Conservation (phyloP, 768 basidiomycete genomes). For the Lepiota venenata region DNA sequence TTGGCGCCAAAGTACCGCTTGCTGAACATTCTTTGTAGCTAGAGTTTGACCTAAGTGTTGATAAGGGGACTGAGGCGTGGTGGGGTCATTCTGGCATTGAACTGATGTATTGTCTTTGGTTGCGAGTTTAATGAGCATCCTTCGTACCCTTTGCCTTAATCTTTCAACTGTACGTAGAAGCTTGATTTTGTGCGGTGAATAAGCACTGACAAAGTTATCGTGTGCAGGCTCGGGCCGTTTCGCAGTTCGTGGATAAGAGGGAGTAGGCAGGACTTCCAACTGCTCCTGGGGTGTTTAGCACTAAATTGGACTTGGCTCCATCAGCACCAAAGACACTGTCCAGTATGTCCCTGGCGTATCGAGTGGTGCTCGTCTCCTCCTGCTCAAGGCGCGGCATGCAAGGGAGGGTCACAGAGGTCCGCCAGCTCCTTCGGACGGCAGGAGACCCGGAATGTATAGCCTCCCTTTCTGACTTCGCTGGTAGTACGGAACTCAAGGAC, state of each 20-base stretch:
- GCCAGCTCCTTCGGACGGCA: constrained; percentile 2
- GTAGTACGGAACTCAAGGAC: constrained; percentile 12
- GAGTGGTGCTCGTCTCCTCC: constrained; percentile 3
- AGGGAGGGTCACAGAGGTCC: background rate
- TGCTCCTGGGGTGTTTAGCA: background rate
- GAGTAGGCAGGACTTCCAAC: background rate
- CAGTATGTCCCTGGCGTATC: constrained; percentile 7
- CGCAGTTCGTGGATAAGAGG: background rate
- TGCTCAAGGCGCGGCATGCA: background rate
- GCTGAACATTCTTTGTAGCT: too few species aligned
- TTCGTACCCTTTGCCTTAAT: background rate
- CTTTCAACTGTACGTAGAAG: background rate
- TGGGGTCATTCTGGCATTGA: too few species aligned
- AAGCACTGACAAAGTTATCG: background rate
- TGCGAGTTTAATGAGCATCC: background rate
- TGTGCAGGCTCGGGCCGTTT: too few species aligned
- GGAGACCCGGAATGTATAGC: background rate
- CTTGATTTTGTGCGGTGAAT: background rate
- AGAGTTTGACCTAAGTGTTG: too few species aligned
- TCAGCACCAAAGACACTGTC: background rate
- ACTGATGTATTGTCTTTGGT: background rate
- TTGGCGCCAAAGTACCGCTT: too few species aligned
- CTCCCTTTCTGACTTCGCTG: background rate
- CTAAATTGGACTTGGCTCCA: background rate
- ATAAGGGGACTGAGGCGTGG: too few species aligned